phyloP scores from a whole-genome alignment of 805 yeast genomes.

The Myxozyma melibiosi region DNA sequence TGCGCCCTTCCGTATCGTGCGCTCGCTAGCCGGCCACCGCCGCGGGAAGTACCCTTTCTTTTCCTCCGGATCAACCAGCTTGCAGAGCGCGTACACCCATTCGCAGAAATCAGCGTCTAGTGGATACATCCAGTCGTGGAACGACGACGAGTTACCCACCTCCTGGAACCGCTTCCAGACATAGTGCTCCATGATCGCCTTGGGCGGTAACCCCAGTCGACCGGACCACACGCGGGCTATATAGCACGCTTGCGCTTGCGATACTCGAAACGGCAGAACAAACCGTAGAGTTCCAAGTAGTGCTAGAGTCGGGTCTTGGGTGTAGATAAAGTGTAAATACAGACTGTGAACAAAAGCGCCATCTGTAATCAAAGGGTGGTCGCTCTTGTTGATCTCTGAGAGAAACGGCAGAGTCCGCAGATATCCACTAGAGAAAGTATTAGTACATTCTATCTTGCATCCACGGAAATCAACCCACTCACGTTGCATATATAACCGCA shows the following conservation, averaged over 20 bases:
- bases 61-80: conserved; percentile 18
- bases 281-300: conserved; percentile 64
- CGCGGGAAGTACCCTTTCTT: conserved; percentile 32
- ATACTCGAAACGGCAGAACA: conserved; percentile 62
- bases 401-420: conserved; percentile 66
- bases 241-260: conserved; percentile 56
- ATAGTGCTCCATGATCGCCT: conserved; percentile 51
- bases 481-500: conserved; percentile 64
- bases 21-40: conserved; percentile 25
- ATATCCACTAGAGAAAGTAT: conserved; percentile 51
- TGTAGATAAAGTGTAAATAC: conserved; percentile 62
- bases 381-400: conserved; percentile 38
- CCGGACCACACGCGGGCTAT: conserved; percentile 65
- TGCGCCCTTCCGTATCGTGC: conserved; percentile 21
- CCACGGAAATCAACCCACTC: not conserved
- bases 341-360: conserved; percentile 55
- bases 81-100: conserved; percentile 34
- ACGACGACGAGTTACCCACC: conserved; percentile 53
- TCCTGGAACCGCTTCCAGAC: conserved; percentile 45
- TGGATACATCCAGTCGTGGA: conserved; percentile 59
- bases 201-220: conserved; percentile 53
- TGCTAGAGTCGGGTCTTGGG: conserved; percentile 63
- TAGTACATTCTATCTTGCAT: not conserved
- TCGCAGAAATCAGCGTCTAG: conserved; percentile 61
- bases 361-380: conserved; percentile 47